Percentiles rank a stretch among this genome's conserved stretches.
Conservation (phyloP, 2,329 filamentous ascomycete species). For the Xylariales sp. region DNA sequence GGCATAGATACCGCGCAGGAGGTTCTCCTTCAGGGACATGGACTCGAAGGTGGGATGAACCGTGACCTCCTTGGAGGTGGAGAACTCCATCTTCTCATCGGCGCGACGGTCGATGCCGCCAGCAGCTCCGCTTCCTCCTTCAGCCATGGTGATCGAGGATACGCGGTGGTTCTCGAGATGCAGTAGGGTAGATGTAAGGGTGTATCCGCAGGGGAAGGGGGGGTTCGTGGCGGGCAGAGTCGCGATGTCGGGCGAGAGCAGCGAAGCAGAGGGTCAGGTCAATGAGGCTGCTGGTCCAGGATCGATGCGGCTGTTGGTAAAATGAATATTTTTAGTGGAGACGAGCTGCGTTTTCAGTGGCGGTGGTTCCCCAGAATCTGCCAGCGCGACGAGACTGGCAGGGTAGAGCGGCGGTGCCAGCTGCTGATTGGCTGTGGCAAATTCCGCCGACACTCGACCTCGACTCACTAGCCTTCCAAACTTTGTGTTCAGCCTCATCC, state of each 20-base stretch:
- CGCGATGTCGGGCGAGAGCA: no score
- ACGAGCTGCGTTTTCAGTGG: conserved; percentile 4
- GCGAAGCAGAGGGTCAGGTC: not conserved
- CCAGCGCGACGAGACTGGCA: no score
- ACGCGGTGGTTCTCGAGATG: not conserved
- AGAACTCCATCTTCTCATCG: conserved; percentile 97
- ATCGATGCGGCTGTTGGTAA: no score
- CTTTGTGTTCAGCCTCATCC: conserved; percentile 12
- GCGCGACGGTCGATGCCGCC: conserved; percentile 79
- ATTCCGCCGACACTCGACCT: conserved; percentile 7
- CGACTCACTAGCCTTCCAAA: conserved; percentile 11
- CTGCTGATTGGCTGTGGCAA: conserved; percentile 10
- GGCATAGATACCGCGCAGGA: conserved; percentile 94
- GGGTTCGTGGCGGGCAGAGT: no score
- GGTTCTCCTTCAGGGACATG: conserved; percentile 96
- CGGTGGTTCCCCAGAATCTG: conserved; percentile 6
- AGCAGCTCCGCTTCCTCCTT: no score
- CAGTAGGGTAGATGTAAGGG: no score
- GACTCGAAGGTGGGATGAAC: conserved; percentile 92
- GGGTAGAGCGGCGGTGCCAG: no score
- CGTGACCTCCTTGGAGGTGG: conserved; percentile 95
- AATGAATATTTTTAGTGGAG: conserved; percentile 9
- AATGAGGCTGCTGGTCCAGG: conserved; percentile 6
- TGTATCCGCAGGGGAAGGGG: no score
- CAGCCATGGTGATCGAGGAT: conserved; percentile 67